Base-by-base conservation (phyloP, 2,329 filamentous ascomycete genomes). In the Neocatenulostroma microsporum region DNA sequence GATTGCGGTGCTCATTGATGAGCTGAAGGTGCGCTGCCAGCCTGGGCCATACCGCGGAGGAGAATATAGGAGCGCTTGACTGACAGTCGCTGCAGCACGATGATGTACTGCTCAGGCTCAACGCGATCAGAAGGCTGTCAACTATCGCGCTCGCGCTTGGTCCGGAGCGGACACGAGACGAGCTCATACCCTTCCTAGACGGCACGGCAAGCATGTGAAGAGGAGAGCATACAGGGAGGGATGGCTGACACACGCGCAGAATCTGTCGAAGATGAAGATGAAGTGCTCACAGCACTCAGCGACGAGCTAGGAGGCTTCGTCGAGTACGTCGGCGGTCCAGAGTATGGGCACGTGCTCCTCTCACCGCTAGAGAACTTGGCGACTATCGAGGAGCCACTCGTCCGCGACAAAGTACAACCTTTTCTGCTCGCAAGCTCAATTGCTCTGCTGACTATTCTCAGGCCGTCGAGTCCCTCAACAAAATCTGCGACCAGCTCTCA, bases 401-500 rank as follows among this genome's bases (percentile, higher is more conserved):
- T 98, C 46, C 78, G 91, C 57, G 91, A 98, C 70, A 98, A 98
- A 84, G 89, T 94, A 30, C n/a, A 10, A 25, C 20, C 2, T 10
- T 18, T 15, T 10, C 15, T n/a, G n/a, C 24, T 5, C 27, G 13
- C 15, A 29, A 15, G 14, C 23, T 24, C 21, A 14, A 23, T 29
- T n/a, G 12, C 5, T 26, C 30, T 37, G 40, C 58, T 67, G 48
- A 67, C 52, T 9, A 26, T 37, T 30, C 37, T 23, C 55, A 95
- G 89, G 91, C 91, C 48, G 91, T 98, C 60, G 93, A 98, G 64
- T 98, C 91, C 31, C 78, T 98, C 52, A 98, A 98, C 77, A 98
- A 95, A 72, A 96, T 98, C 63, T 96, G 91, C 75, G 78, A 80
- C 59, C 80, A 94, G 62, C 76, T 98, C 38, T 94, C 87, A 34